Base-by-base conservation (phyloP, 208 protist species). In the Acanthamoeba castellanii region DNA sequence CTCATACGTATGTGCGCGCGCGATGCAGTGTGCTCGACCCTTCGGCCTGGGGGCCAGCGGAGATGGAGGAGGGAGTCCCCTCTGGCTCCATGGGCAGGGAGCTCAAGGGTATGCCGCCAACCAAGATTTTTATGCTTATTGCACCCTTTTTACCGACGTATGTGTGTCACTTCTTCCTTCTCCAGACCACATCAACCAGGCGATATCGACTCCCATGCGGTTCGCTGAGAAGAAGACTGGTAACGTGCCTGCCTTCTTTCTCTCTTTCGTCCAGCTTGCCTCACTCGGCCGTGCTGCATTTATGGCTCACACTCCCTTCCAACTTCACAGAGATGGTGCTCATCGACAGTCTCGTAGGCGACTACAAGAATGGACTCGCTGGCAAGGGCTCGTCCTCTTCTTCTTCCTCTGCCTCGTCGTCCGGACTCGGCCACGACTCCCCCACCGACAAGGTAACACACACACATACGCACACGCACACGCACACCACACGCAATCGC, bases 211-310 rank as follows among this genome's bases (percentile, higher is more conserved):
- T 4, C 72, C 72, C 37, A 82, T 82, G 72, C 72, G 72, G 20
- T 82, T 82, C 37, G 72, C 72, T 42, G 72, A 82, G 42, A 82
- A 82, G 72, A 82, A 50, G 72, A 82, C 72, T 13, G 70, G 37
- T 78, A 37, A 16, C 37, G 55, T 22, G 55, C 55, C 20, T 61
- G 9, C 4, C 18, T 6, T 61, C 16, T 16, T 11, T 25, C 14
- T 9, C 25, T 30, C 20, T 32, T 30, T 27, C 20, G 25, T 13
- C n/a, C 61, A 70, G 27, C 25, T 70, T 16, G 9, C 8, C 20
- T 32, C 61, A 3, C 18, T n/a, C 61, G 8, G 61, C 61, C 61
- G 8, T 70, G 27, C n/a, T 70, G 18, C 27, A 13, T 27, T 64
- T 5, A 47, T 47, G 18, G 20, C 55, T 61, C 55, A 61, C 55